Conservation (phyloP, 2,329 filamentous ascomycete species). For the Hypoxylon sp. region DNA sequence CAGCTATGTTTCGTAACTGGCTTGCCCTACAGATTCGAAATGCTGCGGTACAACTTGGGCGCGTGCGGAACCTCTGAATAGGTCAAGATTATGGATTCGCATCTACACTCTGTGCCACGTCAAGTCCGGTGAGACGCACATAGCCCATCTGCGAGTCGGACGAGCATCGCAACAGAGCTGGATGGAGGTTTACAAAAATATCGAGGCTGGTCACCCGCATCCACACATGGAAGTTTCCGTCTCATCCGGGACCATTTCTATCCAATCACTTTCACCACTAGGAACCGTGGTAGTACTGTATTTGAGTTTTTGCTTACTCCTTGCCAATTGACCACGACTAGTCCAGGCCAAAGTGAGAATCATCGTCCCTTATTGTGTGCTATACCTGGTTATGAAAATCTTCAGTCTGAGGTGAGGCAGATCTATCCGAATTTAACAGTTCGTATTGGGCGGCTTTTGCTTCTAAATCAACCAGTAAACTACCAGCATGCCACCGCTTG, state of each 20-base stretch:
- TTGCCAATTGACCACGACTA: slow-evolving; percentile 7
- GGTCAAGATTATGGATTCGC: slow-evolving; percentile 13
- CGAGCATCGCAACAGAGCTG: slow-evolving; percentile 1
- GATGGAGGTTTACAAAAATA: slow-evolving; percentile 17
- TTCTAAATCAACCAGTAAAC: slow-evolving; percentile 18
- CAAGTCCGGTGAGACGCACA: slow-evolving; percentile 29
- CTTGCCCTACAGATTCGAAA: slow-evolving; percentile 24
- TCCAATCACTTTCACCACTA: slow-evolving; percentile 28
- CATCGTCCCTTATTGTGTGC: slow-evolving; percentile 8
- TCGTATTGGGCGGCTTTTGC: slow-evolving; percentile 27
- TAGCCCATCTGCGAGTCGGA: slow-evolving; percentile 20
- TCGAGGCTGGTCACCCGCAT: slow-evolving; percentile 36
- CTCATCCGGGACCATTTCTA: slow-evolving; percentile 33
- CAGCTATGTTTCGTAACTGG: slow-evolving; percentile 35
- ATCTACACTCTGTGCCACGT: slow-evolving; percentile 32
- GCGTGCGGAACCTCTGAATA: slow-evolving; percentile 31
- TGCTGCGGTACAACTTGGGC: slow-evolving; percentile 31
- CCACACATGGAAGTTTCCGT: slow-evolving; percentile 40
- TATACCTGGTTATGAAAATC: slow-evolving; percentile 10
- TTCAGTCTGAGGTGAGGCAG: slow-evolving; percentile 18
- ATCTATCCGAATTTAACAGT: slow-evolving; percentile 21
- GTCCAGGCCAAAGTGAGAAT: slow-evolving; percentile 14
- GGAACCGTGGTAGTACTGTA: slow-evolving; percentile 23
- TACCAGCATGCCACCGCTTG: slow-evolving; percentile 7
- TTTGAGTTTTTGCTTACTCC: slow-evolving; percentile 25